These are phyloP conservation scores for Hericium rajendrae DNA, from an alignment of 768 basidiomycete species.

Conservation along the genomic window DNA sequence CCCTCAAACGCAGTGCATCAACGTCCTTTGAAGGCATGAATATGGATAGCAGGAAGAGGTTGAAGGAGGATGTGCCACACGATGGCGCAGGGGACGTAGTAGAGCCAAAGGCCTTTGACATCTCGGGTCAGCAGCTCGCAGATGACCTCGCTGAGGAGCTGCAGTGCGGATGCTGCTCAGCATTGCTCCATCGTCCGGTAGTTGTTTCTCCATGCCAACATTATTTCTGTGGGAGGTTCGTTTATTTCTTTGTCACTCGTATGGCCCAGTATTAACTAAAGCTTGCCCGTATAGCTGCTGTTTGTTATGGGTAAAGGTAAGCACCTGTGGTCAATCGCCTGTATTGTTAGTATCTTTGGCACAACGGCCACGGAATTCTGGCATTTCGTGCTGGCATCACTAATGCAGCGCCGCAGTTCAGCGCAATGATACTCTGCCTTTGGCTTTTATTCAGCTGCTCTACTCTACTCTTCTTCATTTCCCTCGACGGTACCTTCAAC, in stretches of 20 bases:
- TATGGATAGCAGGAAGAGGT: conserved; percentile 7
- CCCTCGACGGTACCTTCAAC: background rate
- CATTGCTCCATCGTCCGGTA: conserved; percentile 73
- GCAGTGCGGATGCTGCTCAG: conserved; percentile 81
- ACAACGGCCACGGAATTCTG: too few relatives aligned
- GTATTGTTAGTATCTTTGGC: too few relatives aligned
- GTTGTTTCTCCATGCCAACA: conserved; percentile 80
- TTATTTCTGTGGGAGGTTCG: conserved; percentile 84
- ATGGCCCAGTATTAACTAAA: background rate
- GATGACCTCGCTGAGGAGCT: conserved; percentile 66
- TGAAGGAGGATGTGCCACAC: conserved; percentile 11
- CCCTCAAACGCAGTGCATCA: conserved; percentile 14
- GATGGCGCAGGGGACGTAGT: background rate
- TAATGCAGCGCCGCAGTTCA: background rate
- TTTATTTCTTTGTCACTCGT: conserved; percentile 1
- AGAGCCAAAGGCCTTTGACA: conserved; percentile 4
- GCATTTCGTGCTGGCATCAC: too few relatives aligned
- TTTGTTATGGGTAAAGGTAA: conserved; percentile 74
- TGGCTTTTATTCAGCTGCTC: conserved; percentile 9
- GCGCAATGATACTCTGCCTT: background rate
- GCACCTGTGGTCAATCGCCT: conserved; percentile 23
- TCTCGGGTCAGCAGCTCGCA: conserved; percentile 30
- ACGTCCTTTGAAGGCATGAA: conserved; percentile 8
- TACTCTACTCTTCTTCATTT: conserved; percentile 6
- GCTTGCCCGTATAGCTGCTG: conserved; percentile 47